These are phyloP conservation scores for Phytopythium montanum DNA, from an alignment of 352 stramenopile genomes.

Conservation along the genomic window DNA sequence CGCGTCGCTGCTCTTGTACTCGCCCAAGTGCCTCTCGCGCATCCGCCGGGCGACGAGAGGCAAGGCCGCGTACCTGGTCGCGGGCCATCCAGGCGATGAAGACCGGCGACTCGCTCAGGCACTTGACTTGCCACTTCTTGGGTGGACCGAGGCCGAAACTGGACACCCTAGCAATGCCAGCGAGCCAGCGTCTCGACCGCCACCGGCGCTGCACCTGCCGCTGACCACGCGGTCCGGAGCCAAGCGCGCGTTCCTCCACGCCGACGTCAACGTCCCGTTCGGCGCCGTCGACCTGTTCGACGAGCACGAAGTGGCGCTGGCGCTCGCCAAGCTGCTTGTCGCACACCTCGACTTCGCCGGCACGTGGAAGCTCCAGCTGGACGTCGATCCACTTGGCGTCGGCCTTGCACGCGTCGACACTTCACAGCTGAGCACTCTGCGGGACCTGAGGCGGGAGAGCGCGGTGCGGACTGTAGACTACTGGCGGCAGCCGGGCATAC, in stretches of 20 bases:
- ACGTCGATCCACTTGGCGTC: conserved; percentile 68
- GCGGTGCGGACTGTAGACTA: conserved; percentile 43
- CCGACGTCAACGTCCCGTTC: conserved; percentile 83
- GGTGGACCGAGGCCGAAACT: conserved; percentile 36
- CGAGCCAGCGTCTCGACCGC: neutral
- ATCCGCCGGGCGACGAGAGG: conserved; percentile 55
- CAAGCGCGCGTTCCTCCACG: conserved; percentile 79
- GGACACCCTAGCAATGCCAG: neutral
- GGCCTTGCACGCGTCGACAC: conserved; percentile 69
- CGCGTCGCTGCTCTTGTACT: conserved; percentile 80
- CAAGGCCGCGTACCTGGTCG: conserved; percentile 78
- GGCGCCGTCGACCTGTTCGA: conserved; percentile 90
- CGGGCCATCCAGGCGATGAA: conserved; percentile 64
- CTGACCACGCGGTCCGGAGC: conserved; percentile 73
- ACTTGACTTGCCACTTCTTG: conserved; percentile 78
- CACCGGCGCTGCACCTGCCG: conserved; percentile 15
- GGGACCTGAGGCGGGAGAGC: conserved; percentile 60
- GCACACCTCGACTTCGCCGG: conserved; percentile 70
- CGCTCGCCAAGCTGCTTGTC: conserved; percentile 85
- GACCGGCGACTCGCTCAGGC: conserved; percentile 78
- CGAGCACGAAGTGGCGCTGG: conserved; percentile 78
- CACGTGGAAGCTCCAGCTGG: conserved; percentile 79
- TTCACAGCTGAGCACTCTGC: conserved; percentile 48
- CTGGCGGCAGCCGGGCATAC: conserved; percentile 62
- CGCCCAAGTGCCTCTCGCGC: conserved; percentile 63